Evolutionary conservation across 805 yeast species (phyloP).

Genomic region (Candida hispaniensis): DNA sequence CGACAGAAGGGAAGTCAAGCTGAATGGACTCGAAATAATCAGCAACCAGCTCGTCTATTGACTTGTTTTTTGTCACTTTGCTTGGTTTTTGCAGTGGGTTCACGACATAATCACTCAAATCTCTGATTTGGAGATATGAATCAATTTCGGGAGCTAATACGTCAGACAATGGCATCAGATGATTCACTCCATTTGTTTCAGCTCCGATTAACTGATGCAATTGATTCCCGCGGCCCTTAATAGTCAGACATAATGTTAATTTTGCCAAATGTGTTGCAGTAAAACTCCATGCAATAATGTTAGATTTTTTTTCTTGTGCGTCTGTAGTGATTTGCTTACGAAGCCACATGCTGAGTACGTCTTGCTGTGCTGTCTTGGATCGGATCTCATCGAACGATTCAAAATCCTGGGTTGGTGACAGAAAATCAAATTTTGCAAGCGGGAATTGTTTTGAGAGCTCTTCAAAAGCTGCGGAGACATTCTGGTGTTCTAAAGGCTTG

Average conservation of each 20-base stretch:
- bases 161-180: slow-evolving; percentile 66
- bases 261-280: slow-evolving; percentile 79
- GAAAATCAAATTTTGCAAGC: slow-evolving; percentile 17
- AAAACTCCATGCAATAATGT: slow-evolving; percentile 51
- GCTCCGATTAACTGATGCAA: too few species aligned
- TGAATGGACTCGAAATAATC: slow-evolving; percentile 66
- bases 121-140: slow-evolving; percentile 39
- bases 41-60: slow-evolving; percentile 68
- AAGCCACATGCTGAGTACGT: slow-evolving; percentile 41
- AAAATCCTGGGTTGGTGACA: slow-evolving; percentile 29
- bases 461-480: slow-evolving; percentile 14
- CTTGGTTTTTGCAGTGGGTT: slow-evolving; percentile 24
- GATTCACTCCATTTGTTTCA: slow-evolving; percentile 31
- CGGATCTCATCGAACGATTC: slow-evolving; percentile 34
- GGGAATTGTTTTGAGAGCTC: slow-evolving; percentile 21
- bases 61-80: slow-evolving; percentile 55
- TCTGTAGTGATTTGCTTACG: slow-evolving; percentile 26
- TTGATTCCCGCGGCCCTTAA: slow-evolving; percentile 74
- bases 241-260: slow-evolving; percentile 64
- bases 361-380: slow-evolving; percentile 50
- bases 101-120: slow-evolving; percentile 31
- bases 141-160: slow-evolving; percentile 57
- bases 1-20: slow-evolving; percentile 73
- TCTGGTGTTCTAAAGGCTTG: slow-evolving; percentile 12
- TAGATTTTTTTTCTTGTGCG: slow-evolving; percentile 2